Conservation (phyloP, 257 asterid genomes). For the Penstemon newberryi region DNA sequence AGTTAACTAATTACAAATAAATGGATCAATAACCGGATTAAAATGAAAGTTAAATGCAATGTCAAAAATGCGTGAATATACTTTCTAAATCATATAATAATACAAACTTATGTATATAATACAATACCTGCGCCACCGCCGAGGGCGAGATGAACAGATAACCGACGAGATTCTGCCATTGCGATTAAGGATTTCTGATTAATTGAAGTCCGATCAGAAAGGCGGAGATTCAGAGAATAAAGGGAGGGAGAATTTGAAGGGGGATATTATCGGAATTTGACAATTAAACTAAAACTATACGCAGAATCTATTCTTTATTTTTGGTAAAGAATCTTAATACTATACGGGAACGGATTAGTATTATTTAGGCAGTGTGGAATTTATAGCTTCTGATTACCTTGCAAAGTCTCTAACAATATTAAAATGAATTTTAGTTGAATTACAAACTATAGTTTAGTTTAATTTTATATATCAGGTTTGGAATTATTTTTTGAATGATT, state of each 20-base stretch:
- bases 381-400: too few relatives aligned
- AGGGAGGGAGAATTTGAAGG: constrained; percentile 18
- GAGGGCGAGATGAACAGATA: constrained; percentile 57
- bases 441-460: too few relatives aligned
- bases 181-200: constrained; percentile 23
- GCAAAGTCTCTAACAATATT: too few relatives aligned
- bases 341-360: too few relatives aligned
- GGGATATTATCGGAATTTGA: constrained; percentile 1
- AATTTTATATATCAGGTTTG: too few relatives aligned
- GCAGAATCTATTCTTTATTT: too few relatives aligned
- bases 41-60: neutral
- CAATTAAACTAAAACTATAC: too few relatives aligned
- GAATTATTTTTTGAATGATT: too few relatives aligned
- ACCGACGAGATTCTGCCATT: constrained; percentile 58
- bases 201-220: neutral
- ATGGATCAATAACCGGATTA: constrained; percentile 17
- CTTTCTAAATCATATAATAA: too few relatives aligned
- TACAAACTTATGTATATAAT: neutral
- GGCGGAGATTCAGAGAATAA: neutral
- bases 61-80: neutral
- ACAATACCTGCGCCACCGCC: constrained; percentile 72
- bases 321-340: too few relatives aligned
- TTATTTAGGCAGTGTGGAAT: too few relatives aligned
- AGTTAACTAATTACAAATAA: neutral
- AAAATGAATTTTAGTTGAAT: too few relatives aligned